phyloP scores from a whole-genome alignment of 352 stramenopile species.

The Plasmopara viticola region DNA sequence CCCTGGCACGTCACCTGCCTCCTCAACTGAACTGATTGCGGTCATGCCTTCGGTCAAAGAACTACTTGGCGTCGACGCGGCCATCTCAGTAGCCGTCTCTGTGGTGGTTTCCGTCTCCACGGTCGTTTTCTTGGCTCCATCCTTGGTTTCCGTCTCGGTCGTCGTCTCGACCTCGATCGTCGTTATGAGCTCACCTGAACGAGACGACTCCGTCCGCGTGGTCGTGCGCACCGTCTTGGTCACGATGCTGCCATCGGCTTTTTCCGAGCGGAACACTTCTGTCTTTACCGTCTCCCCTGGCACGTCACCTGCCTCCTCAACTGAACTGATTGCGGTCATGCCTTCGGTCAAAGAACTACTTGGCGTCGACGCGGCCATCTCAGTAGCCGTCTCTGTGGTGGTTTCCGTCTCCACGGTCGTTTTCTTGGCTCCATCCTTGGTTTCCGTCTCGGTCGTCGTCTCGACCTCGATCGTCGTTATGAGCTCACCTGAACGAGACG shows the following conservation, averaged over 20 bases:
- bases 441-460: constrained; percentile 8
- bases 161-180: constrained; percentile 13
- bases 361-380: not conserved
- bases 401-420: constrained; percentile 14
- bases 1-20: too few relatives aligned
- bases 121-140: constrained; percentile 4
- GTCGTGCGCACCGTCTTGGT: constrained; percentile 24
- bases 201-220: not conserved
- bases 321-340: too few relatives aligned
- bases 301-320: too few relatives aligned
- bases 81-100: too few relatives aligned
- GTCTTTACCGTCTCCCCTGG: constrained; percentile 7
- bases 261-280: constrained; percentile 5
- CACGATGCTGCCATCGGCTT: constrained; percentile 12
- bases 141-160: constrained; percentile 2
- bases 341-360: too few relatives aligned
- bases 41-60: too few relatives aligned
- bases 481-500: constrained; percentile 1
- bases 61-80: too few relatives aligned
- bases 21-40: too few relatives aligned
- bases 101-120: constrained; percentile 20
- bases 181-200: not conserved
- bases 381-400: not conserved
- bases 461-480: constrained; percentile 7
- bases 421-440: constrained; percentile 7